These are phyloP conservation scores for Lumnitzera littorea DNA, from an alignment of 345 rosid genomes.

Conservation along the genomic window DNA sequence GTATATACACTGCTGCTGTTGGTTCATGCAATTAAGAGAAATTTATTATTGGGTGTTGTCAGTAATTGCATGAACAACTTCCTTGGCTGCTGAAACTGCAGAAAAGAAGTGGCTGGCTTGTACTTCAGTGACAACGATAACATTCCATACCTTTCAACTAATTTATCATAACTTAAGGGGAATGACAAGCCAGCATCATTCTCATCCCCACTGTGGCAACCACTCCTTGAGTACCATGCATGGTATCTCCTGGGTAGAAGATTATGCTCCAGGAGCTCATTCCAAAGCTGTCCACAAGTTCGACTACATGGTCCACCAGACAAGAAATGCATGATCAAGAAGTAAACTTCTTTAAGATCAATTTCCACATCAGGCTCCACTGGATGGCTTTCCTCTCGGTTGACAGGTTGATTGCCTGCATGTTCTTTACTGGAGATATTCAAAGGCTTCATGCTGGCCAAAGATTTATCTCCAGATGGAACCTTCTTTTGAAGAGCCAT, in stretches of 20 bases:
- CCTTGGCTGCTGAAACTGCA: too few relatives aligned
- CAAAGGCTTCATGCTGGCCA: slow-evolving; percentile 57
- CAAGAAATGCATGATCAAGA: slow-evolving; percentile 89
- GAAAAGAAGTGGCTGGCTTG: too few relatives aligned
- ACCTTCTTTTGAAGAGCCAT: slow-evolving; percentile 74
- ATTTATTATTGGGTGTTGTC: too few relatives aligned
- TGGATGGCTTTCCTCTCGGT: slow-evolving; percentile 25
- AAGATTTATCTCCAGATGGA: slow-evolving; percentile 43
- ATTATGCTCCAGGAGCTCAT: slow-evolving; percentile 85
- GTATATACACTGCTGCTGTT: neutral
- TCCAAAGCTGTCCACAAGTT: slow-evolving; percentile 64
- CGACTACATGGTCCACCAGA: slow-evolving; percentile 84
- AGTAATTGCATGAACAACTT: too few relatives aligned
- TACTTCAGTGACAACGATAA: too few relatives aligned
- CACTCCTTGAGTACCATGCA: slow-evolving; percentile 90
- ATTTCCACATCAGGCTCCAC: slow-evolving; percentile 47
- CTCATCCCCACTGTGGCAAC: slow-evolving; percentile 51
- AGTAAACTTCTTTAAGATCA: slow-evolving; percentile 85
- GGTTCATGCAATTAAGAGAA: too few relatives aligned
- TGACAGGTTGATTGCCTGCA: slow-evolving; percentile 42
- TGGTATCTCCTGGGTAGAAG: slow-evolving; percentile 93
- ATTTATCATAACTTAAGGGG: slow-evolving; percentile 57
- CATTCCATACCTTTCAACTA: slow-evolving; percentile 61
- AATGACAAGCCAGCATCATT: slow-evolving; percentile 76
- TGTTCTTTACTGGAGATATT: slow-evolving; percentile 47